Evolutionary conservation across 306 rosid species (phyloP).

Genomic region (Prunus salicina): DNA sequence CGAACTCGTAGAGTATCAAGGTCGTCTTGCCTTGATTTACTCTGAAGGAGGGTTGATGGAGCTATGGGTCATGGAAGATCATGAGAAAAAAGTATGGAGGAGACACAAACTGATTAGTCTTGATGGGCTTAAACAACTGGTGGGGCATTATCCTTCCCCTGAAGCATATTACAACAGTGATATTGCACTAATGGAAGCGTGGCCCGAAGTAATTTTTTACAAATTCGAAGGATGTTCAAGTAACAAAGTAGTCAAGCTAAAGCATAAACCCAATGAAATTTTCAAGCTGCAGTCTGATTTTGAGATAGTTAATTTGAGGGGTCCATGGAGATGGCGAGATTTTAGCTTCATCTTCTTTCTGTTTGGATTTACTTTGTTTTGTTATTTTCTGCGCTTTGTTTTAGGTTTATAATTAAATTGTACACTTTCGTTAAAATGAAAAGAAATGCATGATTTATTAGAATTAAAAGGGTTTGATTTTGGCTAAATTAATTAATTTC

Average conservation of each 20-base stretch:
- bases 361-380: background rate
- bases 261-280: background rate
- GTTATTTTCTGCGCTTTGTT: background rate
- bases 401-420: too few relatives aligned
- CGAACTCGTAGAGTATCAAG: background rate
- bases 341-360: background rate
- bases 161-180: background rate
- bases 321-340: background rate
- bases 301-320: background rate
- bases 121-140: background rate
- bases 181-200: background rate
- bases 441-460: too few relatives aligned
- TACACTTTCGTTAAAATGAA: too few relatives aligned
- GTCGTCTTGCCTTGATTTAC: background rate
- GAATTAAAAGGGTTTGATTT: too few relatives aligned
- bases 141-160: background rate
- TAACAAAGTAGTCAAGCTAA: background rate
- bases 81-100: slow-evolving; percentile 2
- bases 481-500: too few relatives aligned
- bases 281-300: background rate
- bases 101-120: background rate
- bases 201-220: background rate
- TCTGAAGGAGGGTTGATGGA: background rate
- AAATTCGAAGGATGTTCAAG: background rate
- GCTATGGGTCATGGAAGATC: background rate